Conservation (phyloP, 345 rosid species). For the Linum lewisii region DNA sequence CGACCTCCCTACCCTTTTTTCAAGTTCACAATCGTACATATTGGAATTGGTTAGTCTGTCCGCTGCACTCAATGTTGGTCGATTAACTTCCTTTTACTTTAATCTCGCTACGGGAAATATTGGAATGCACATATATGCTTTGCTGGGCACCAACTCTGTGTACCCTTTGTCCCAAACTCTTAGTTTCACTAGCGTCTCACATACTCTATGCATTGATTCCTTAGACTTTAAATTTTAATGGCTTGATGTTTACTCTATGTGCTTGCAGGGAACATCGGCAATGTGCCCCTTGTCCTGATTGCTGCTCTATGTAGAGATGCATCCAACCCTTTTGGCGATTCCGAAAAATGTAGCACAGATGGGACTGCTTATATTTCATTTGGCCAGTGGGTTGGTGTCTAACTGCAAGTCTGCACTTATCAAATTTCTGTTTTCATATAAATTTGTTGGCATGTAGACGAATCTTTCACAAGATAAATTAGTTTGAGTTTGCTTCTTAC, state of each 20-base stretch:
- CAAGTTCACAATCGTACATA: constrained; percentile 80
- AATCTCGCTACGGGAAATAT: too few species aligned
- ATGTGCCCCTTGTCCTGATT: constrained; percentile 91
- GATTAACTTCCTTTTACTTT: too few species aligned
- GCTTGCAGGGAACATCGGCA: constrained; percentile 88
- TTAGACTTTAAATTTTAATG: background rate
- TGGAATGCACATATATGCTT: too few species aligned
- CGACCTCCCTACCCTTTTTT: constrained; percentile 94
- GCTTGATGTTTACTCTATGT: constrained; percentile 5
- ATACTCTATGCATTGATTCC: background rate
- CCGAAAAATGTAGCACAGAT: constrained; percentile 63
- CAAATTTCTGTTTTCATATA: constrained; percentile 1
- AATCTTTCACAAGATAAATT: background rate
- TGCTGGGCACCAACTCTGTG: too few species aligned
- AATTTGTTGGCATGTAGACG: background rate
- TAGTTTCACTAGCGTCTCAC: background rate
- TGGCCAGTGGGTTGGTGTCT: constrained; percentile 83
- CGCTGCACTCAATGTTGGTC: background rate
- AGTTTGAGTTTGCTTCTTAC: background rate
- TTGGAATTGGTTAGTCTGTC: constrained; percentile 66
- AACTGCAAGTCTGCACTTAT: constrained; percentile 1
- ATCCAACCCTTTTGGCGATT: constrained; percentile 82
- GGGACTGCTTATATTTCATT: constrained; percentile 97
- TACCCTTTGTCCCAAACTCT: too few species aligned
- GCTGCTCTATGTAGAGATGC: constrained; percentile 85